A percentile compares a stretch with the other conserved stretches of the same genome.
These are phyloP conservation scores for Ceratonia siliqua DNA, from an alignment of 306 rosid species.

Conservation along the genomic window DNA sequence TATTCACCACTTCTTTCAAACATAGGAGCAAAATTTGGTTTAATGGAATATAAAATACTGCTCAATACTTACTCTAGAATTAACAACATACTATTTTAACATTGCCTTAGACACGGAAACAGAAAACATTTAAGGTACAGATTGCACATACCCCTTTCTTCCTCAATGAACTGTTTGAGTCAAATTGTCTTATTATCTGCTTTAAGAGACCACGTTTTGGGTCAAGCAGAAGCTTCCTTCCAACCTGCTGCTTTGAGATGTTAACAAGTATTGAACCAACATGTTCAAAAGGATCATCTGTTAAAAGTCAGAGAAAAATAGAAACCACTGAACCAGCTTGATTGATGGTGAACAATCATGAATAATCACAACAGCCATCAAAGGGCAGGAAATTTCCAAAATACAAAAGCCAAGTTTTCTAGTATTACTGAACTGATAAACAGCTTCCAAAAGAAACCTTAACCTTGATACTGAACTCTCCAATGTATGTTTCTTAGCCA, in stretches of 20 bases:
- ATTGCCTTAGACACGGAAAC: constrained; percentile 18
- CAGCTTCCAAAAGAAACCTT: background rate
- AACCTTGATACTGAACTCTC: background rate
- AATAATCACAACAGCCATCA: constrained; percentile 2
- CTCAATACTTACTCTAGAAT: background rate
- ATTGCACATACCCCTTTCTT: constrained; percentile 85
- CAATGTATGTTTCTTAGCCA: background rate
- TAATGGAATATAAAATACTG: constrained; percentile 22
- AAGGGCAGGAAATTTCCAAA: background rate
- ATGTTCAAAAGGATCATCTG: constrained; percentile 95
- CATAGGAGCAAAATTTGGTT: background rate
- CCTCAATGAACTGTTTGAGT: constrained; percentile 75
- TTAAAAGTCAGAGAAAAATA: constrained; percentile 14
- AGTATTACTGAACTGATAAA: background rate
- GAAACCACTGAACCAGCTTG: constrained; percentile 27
- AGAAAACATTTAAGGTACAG: constrained; percentile 7
- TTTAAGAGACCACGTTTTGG: constrained; percentile 82
- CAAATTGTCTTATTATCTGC: constrained; percentile 86
- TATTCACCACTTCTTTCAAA: constrained; percentile 23
- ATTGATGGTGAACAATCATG: background rate
- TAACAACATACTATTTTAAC: constrained; percentile 15
- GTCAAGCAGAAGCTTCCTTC: constrained; percentile 87
- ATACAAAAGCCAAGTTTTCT: constrained; percentile 2
- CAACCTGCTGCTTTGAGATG: constrained; percentile 76
- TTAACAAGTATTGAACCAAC: constrained; percentile 90